These are phyloP conservation scores for Tarenaya hassleriana DNA, from an alignment of 345 rosid species.

Conservation along the genomic window DNA sequence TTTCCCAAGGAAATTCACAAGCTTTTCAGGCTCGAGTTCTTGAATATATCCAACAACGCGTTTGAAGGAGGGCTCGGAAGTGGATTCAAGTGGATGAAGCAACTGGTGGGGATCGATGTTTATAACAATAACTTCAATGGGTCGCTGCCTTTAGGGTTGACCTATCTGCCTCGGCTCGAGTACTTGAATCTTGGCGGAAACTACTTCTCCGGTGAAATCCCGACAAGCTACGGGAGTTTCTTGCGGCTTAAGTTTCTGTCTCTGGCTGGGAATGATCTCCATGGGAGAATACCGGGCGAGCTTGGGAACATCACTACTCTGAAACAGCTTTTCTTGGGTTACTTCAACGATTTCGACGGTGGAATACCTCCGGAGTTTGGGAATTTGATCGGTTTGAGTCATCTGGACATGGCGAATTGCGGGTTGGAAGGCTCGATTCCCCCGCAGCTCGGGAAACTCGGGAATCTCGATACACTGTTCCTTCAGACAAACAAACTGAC, in stretches of 20 bases:
- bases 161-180: conserved; percentile 38
- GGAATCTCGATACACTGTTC: conserved; percentile 55
- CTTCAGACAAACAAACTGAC: conserved; percentile 64
- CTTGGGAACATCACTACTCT: conserved; percentile 64
- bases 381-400: conserved; percentile 49
- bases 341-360: conserved; percentile 60
- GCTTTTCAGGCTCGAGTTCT: conserved; percentile 40
- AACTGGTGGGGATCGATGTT: conserved; percentile 56
- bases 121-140: conserved; percentile 79
- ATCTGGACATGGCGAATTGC: conserved; percentile 70
- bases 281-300: conserved; percentile 61
- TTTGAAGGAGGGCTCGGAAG: conserved; percentile 53
- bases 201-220: conserved; percentile 68
- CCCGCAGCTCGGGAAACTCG: conserved; percentile 50
- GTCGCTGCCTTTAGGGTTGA: conserved; percentile 47
- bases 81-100: conserved; percentile 42
- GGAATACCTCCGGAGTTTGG: conserved; percentile 73
- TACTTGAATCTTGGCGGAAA: conserved; percentile 85
- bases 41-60: conserved; percentile 68
- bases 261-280: conserved; percentile 71
- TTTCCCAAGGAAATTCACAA: conserved; percentile 33
- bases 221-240: conserved; percentile 50
- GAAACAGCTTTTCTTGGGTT: conserved; percentile 60
- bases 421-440: conserved; percentile 72
- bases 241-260: conserved; percentile 53